Conservation (phyloP, 306 rosid species). For the Albizia julibrissin region DNA sequence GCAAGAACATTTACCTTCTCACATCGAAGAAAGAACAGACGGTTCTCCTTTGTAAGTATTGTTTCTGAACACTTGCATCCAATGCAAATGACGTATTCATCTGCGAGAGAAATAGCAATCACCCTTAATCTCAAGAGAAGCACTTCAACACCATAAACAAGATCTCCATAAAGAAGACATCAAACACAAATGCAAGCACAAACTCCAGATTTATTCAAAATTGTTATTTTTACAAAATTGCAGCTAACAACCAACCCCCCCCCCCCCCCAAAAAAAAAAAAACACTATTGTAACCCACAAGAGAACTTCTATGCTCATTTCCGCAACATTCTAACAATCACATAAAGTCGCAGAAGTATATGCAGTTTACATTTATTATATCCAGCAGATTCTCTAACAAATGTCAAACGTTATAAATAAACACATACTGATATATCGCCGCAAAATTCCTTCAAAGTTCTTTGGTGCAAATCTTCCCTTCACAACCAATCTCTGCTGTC, state of each 20-base stretch:
- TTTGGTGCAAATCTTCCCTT: constrained; percentile 98
- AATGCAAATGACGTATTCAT: constrained; percentile 84
- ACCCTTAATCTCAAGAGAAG: not conserved
- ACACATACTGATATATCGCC: constrained; percentile 95
- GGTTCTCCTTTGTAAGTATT: constrained; percentile 91
- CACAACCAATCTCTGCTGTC: constrained; percentile 93
- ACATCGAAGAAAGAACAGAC: constrained; percentile 92
- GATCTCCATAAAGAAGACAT: not conserved
- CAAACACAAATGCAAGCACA: not conserved
- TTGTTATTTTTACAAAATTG: not conserved
- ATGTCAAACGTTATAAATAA: constrained; percentile 6
- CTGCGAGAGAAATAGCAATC: constrained; percentile 41
- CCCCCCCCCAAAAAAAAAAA: not conserved
- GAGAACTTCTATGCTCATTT: not conserved
- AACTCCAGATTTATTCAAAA: not conserved
- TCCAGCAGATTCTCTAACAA: not conserved
- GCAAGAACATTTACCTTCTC: constrained; percentile 68
- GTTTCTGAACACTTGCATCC: constrained; percentile 99
- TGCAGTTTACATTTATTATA: not conserved
- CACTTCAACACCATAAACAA: constrained; percentile 7
- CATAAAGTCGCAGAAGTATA: not conserved
- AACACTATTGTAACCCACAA: not conserved
- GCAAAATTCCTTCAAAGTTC: constrained; percentile 92
- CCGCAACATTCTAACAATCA: not conserved
- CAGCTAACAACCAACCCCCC: not conserved